Evolutionary conservation across 352 stramenopile species (phyloP).

Genomic region (Phytophthora meadii): DNA sequence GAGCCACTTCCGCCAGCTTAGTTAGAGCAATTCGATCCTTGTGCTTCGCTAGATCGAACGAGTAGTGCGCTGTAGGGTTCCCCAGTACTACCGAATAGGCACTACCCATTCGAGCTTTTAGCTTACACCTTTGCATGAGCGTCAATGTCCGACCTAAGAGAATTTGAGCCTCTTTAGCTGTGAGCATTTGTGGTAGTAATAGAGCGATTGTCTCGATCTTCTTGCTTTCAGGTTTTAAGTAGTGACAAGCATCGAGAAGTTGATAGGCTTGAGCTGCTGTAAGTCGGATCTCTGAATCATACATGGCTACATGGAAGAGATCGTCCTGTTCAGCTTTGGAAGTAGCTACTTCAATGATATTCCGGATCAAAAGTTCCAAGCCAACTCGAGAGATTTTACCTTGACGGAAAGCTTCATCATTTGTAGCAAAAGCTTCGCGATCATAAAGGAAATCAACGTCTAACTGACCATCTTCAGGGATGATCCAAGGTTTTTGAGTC

Average conservation of each 20-base stretch:
- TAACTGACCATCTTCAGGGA: conserved; percentile 66
- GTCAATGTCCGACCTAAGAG: conserved; percentile 72
- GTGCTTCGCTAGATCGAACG: conserved; percentile 74
- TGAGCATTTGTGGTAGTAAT: conserved; percentile 88
- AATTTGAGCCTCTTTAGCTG: conserved; percentile 74
- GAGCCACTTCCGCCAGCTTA: conserved; percentile 86
- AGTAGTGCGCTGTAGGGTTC: conserved; percentile 86
- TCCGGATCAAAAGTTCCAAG: conserved; percentile 77
- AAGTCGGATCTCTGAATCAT: conserved; percentile 84
- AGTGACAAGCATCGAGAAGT: conserved; percentile 80
- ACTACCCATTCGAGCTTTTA: conserved; percentile 86
- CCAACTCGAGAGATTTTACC: conserved; percentile 71
- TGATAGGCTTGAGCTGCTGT: conserved; percentile 80
- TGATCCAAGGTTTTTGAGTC: conserved; percentile 69
- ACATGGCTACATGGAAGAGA: conserved; percentile 77
- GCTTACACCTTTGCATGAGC: conserved; percentile 69
- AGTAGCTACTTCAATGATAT: conserved; percentile 59
- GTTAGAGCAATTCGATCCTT: conserved; percentile 78
- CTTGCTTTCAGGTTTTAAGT: conserved; percentile 57
- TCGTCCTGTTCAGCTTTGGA: conserved; percentile 79
- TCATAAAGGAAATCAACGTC: conserved; percentile 87
- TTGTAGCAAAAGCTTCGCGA: conserved; percentile 68
- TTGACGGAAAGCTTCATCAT: conserved; percentile 58
- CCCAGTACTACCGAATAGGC: conserved; percentile 86
- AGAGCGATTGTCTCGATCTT: conserved; percentile 77